Percentiles rank a stretch among this genome's conserved stretches.
phyloP scores from a whole-genome alignment of 306 rosid genomes.

The Mucuna pruriens region DNA sequence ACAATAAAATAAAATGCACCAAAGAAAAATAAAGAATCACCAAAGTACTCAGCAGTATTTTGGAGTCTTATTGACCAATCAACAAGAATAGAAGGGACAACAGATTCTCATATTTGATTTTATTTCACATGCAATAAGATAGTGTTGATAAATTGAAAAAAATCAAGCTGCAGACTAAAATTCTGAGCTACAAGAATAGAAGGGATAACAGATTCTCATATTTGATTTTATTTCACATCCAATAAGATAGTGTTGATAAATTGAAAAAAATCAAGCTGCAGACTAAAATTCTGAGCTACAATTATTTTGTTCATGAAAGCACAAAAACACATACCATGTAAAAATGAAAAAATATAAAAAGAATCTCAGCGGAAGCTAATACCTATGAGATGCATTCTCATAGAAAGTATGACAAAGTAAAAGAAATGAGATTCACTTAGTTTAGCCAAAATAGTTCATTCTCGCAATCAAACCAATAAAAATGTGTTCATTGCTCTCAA shows the following conservation, averaged over 20 bases:
- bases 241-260: not conserved
- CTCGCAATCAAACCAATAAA: not conserved
- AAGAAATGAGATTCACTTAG: constrained; percentile 16
- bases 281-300: not conserved
- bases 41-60: not conserved
- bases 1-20: constrained; percentile 15
- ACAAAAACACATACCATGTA: not conserved
- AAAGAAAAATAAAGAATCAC: constrained; percentile 22
- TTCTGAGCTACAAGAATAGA: constrained; percentile 20
- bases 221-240: not conserved
- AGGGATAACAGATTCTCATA: not conserved
- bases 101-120: not conserved
- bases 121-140: not conserved
- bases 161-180: too few species aligned
- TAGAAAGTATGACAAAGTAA: not conserved
- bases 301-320: not conserved
- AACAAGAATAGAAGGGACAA: constrained; percentile 10
- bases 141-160: not conserved
- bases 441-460: too few species aligned
- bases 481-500: not conserved
- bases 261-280: not conserved
- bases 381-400: not conserved
- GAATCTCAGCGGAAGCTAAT: not conserved
- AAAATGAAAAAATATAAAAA: not conserved
- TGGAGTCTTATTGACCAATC: constrained; percentile 8